A percentile compares a stretch with the other conserved stretches of the same genome.
Evolutionary conservation across 352 stramenopile species (phyloP).

Genomic region (Pelagophyceae sp.): DNA sequence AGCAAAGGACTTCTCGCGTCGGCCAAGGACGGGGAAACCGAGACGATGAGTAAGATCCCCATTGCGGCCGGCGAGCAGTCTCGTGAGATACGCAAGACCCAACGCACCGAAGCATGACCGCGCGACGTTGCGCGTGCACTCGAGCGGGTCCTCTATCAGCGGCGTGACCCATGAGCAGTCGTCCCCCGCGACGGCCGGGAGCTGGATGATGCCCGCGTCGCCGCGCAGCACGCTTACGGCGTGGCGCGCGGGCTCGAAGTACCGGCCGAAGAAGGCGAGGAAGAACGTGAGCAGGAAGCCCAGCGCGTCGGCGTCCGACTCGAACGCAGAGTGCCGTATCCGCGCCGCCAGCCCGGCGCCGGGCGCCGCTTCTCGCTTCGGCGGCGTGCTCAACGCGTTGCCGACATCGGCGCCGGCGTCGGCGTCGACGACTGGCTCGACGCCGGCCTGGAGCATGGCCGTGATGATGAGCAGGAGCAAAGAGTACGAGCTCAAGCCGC

Average conservation of each 20-base stretch:
- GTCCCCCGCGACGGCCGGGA: background rate
- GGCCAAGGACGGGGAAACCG: too few relatives aligned
- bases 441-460: slow-evolving; percentile 44
- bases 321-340: background rate
- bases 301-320: slow-evolving; percentile 8
- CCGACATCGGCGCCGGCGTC: background rate
- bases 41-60: too few relatives aligned
- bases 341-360: background rate
- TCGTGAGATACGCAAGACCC: too few relatives aligned
- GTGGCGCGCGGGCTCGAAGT: slow-evolving; percentile 8
- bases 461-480: slow-evolving; percentile 50
- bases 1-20: too few relatives aligned
- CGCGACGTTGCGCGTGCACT: slow-evolving; percentile 10
- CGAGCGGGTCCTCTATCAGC: slow-evolving; percentile 16
- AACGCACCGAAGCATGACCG: slow-evolving; percentile 17
- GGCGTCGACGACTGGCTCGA: background rate
- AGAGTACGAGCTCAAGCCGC: slow-evolving; percentile 60
- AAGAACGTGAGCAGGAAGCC: slow-evolving; percentile 20
- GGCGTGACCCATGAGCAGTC: background rate
- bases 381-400: background rate
- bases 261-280: slow-evolving; percentile 18
- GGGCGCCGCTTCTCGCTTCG: background rate
- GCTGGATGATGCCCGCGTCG: slow-evolving; percentile 6
- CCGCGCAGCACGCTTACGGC: slow-evolving; percentile 4
- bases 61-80: too few relatives aligned